phyloP scores from a whole-genome alignment of 208 protist species.

The Leishmania gerbilli region DNA sequence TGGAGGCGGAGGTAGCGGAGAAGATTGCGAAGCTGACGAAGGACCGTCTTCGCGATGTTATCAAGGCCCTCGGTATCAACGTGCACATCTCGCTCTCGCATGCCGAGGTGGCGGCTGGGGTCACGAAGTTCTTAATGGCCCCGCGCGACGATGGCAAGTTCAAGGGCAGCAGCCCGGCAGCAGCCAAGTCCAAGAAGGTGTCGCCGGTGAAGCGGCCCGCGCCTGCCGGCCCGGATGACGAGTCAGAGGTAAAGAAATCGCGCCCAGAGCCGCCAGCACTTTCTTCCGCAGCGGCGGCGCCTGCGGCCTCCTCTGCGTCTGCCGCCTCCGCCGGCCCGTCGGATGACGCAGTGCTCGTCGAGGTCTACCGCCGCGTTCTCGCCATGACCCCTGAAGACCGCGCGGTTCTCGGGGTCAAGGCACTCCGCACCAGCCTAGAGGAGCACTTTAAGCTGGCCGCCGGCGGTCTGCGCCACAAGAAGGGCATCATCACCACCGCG shows the following conservation, averaged over 20 bases:
- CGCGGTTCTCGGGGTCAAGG: slow-evolving; percentile 58
- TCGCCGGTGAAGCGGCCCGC: background rate
- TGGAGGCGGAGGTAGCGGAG: slow-evolving; percentile 41
- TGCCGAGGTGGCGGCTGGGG: slow-evolving; percentile 38
- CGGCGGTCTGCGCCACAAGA: slow-evolving; percentile 50
- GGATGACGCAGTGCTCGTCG: slow-evolving; percentile 68
- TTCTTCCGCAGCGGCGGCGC: background rate
- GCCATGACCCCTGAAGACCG: slow-evolving; percentile 51
- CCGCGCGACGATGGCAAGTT: slow-evolving; percentile 35
- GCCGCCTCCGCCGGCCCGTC: slow-evolving; percentile 13
- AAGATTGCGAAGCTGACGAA: slow-evolving; percentile 49
- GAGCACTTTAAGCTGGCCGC: slow-evolving; percentile 39
- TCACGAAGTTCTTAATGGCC: slow-evolving; percentile 64
- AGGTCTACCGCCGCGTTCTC: slow-evolving; percentile 72
- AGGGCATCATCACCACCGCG: slow-evolving; percentile 63
- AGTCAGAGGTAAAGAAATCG: slow-evolving; percentile 8
- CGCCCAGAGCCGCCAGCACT: background rate
- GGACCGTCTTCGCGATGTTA: slow-evolving; percentile 56
- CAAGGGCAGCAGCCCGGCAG: slow-evolving; percentile 4
- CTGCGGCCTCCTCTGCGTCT: background rate
- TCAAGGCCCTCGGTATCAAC: slow-evolving; percentile 51
- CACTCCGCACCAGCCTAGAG: slow-evolving; percentile 66
- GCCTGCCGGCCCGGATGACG: background rate
- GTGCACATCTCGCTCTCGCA: slow-evolving; percentile 41
- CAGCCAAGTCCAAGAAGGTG: slow-evolving; percentile 7